phyloP scores from a whole-genome alignment of 768 basidiomycete genomes.

The Daedalea quercina region DNA sequence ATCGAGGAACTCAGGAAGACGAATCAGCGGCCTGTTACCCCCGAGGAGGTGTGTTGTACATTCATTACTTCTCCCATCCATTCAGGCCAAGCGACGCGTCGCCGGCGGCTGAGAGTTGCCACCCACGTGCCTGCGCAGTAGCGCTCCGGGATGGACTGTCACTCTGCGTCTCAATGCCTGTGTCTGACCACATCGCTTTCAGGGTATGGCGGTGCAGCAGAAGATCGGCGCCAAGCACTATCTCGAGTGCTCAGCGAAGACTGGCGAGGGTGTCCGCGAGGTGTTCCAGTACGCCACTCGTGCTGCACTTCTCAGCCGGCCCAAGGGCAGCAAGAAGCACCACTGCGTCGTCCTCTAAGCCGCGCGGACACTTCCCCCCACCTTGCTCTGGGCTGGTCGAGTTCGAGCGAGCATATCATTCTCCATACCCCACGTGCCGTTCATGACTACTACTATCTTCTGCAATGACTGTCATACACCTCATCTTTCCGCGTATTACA shows the following conservation, averaged over 20 bases:
- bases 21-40: constrained; percentile 89
- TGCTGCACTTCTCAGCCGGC: constrained; percentile 71
- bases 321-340: constrained; percentile 36
- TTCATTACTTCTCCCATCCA: constrained; percentile 6
- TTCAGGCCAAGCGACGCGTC: not conserved
- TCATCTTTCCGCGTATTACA: constrained; percentile 18
- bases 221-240: constrained; percentile 98
- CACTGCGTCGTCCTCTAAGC: constrained; percentile 40
- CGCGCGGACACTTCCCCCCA: not conserved
- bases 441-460: constrained; percentile 21
- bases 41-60: constrained; percentile 65
- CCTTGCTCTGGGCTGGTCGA: not conserved
- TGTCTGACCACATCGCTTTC: not conserved
- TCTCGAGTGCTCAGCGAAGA: constrained; percentile 94
- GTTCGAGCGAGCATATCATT: constrained; percentile 1
- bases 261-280: constrained; percentile 94
- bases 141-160: not conserved
- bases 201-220: constrained; percentile 93
- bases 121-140: constrained; percentile 3
- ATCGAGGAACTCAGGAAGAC: constrained; percentile 94
- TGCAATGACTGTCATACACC: constrained; percentile 21
- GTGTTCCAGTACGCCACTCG: constrained; percentile 98
- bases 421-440: constrained; percentile 18
- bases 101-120: not conserved
- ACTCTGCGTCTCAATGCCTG: not conserved